phyloP scores from a whole-genome alignment of 176 grass and related monocot species.

The Ampelocalamus luodianensis region DNA sequence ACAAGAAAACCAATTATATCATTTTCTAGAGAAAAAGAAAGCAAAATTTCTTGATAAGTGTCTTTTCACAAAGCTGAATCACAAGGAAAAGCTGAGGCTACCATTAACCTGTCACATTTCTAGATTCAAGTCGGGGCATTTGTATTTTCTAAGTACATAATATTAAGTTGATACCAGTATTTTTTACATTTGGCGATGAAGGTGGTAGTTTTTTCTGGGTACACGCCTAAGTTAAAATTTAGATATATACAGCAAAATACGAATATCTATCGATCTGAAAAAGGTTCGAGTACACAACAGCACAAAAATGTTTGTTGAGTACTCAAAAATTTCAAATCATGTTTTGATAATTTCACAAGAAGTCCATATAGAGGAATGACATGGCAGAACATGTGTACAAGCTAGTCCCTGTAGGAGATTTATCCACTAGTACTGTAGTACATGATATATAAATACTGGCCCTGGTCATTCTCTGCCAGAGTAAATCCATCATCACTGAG shows the following conservation, averaged over 20 bases:
- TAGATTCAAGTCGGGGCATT: neutral
- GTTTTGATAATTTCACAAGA: neutral
- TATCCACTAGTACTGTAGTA: neutral
- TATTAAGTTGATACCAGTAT: neutral
- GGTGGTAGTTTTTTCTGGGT: neutral
- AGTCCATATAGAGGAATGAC: neutral
- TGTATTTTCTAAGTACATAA: neutral
- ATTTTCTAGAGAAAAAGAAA: neutral
- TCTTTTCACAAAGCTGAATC: neutral
- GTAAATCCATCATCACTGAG: slow-evolving; percentile 14
- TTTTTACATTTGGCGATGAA: neutral
- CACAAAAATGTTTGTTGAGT: neutral
- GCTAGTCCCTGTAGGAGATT: neutral
- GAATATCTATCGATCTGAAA: neutral
- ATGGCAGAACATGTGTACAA: neutral
- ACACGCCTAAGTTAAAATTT: neutral
- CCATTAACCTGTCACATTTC: neutral
- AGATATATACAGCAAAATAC: neutral
- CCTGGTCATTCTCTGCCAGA: slow-evolving; percentile 45
- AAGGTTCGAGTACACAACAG: too few relatives aligned
- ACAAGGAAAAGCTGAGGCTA: neutral
- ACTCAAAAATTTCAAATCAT: neutral
- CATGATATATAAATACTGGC: neutral
- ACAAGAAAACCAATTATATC: neutral
- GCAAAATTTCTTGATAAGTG: neutral